These are phyloP conservation scores for Globisporangium cederbergense DNA, from an alignment of 352 stramenopile genomes.

Conservation along the genomic window DNA sequence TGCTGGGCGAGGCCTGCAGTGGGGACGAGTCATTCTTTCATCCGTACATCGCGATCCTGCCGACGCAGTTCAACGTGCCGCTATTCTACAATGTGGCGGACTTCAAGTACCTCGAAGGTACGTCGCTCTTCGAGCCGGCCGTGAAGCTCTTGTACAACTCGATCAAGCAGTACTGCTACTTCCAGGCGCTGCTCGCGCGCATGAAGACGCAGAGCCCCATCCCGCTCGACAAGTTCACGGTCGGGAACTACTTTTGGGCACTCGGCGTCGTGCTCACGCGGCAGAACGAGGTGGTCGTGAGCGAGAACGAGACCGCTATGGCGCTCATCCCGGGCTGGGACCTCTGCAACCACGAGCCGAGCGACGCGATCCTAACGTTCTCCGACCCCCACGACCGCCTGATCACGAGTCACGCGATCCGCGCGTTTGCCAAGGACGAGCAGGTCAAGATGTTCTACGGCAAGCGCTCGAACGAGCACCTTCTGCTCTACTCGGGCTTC, in stretches of 20 bases:
- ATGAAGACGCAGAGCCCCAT: slow-evolving; percentile 26
- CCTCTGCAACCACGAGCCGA: slow-evolving; percentile 61
- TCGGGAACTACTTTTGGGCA: slow-evolving; percentile 56
- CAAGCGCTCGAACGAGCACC: slow-evolving; percentile 43
- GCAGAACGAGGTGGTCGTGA: slow-evolving; percentile 48
- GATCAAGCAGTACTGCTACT: slow-evolving; percentile 61
- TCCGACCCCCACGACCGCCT: slow-evolving; percentile 26
- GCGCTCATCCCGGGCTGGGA: slow-evolving; percentile 64
- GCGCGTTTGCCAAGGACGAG: slow-evolving; percentile 28
- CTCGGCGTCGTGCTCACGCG: slow-evolving; percentile 54
- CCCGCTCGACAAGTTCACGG: slow-evolving; percentile 33
- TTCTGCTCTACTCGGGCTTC: slow-evolving; percentile 61
- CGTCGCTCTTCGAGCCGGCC: slow-evolving; percentile 32
- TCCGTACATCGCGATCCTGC: slow-evolving; percentile 45
- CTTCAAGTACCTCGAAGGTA: slow-evolving; percentile 38
- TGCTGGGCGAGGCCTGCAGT: slow-evolving; percentile 32
- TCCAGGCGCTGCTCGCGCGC: slow-evolving; percentile 25
- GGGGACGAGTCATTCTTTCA: slow-evolving; percentile 30
- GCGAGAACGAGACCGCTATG: slow-evolving; percentile 23
- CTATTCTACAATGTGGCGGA: slow-evolving; percentile 44
- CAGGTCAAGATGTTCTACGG: slow-evolving; percentile 66
- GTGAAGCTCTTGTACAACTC: slow-evolving; percentile 53
- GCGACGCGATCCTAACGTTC: slow-evolving; percentile 39
- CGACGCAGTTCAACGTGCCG: slow-evolving; percentile 39
- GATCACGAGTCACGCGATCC: slow-evolving; percentile 43